Evolutionary conservation across 331 rosid genomes (phyloP).

Genomic region (Acacia pycnantha): DNA sequence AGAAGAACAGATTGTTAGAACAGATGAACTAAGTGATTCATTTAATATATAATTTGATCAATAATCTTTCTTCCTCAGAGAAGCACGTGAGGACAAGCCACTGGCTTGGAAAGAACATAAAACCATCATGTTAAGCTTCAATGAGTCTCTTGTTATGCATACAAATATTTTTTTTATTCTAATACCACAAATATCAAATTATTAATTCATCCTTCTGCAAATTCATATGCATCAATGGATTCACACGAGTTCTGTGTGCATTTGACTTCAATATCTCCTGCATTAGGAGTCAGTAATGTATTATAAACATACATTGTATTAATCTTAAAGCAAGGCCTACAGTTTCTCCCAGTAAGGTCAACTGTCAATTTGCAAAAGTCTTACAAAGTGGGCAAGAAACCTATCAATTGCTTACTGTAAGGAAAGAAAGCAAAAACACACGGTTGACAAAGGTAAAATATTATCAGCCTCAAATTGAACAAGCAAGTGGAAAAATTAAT

Average conservation of each 20-base stretch:
- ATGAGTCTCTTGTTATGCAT: conserved; percentile 7
- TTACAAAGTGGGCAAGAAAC: conserved; percentile 7
- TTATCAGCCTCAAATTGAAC: neutral
- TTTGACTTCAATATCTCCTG: conserved; percentile 1
- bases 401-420: neutral
- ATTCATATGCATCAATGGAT: neutral
- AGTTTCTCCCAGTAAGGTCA: conserved; percentile 4
- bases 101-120: conserved; percentile 5
- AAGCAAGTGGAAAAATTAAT: conserved; percentile 6
- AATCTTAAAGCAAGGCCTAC: conserved; percentile 12
- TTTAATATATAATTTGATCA: conserved; percentile 14
- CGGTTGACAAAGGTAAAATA: neutral
- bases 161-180: conserved; percentile 9
- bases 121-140: neutral
- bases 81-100: conserved; percentile 13
- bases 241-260: neutral
- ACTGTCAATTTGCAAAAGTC: conserved; percentile 14
- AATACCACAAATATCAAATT: conserved; percentile 9
- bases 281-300: neutral
- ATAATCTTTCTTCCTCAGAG: conserved; percentile 11
- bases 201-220: conserved; percentile 2
- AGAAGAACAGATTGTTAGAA: conserved; percentile 28
- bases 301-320: neutral
- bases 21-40: conserved; percentile 17
- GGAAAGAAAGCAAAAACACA: neutral